phyloP scores from a whole-genome alignment of 257 asterid genomes.

The Scutellaria minor region DNA sequence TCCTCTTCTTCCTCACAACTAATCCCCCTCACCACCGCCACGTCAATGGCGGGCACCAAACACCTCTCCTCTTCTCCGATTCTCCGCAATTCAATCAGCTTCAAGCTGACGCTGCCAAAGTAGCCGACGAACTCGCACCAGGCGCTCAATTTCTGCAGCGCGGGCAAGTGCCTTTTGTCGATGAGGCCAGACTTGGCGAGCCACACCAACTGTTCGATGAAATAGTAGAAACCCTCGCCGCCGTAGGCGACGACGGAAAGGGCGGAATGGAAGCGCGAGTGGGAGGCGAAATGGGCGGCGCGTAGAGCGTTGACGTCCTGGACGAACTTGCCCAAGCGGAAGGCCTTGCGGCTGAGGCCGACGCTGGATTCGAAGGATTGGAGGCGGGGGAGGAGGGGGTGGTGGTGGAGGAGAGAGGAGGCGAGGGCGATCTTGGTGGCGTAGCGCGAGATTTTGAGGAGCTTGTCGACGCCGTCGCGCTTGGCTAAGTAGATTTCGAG shows the following conservation, averaged over 20 bases:
- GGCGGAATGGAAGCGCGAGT: slow-evolving; percentile 36
- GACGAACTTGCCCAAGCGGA: slow-evolving; percentile 89
- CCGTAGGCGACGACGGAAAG: slow-evolving; percentile 62
- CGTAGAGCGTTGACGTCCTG: slow-evolving; percentile 85
- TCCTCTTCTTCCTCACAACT: slow-evolving; percentile 53
- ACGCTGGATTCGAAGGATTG: slow-evolving; percentile 85
- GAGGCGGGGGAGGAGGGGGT: slow-evolving; percentile 54
- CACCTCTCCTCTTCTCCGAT: slow-evolving; percentile 60
- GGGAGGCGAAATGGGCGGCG: slow-evolving; percentile 30
- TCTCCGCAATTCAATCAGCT: slow-evolving; percentile 57
- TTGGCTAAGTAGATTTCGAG: slow-evolving; percentile 81
- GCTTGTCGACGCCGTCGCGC: slow-evolving; percentile 92
- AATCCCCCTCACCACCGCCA: slow-evolving; percentile 51
- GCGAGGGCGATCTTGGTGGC: slow-evolving; percentile 80
- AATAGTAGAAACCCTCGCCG: slow-evolving; percentile 87
- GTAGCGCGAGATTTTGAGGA: slow-evolving; percentile 85
- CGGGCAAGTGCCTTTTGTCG: slow-evolving; percentile 52
- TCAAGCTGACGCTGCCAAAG: slow-evolving; percentile 81
- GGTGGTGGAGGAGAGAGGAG: slow-evolving; percentile 49
- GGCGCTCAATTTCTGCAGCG: slow-evolving; percentile 72
- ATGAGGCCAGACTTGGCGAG: slow-evolving; percentile 74
- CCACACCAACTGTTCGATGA: slow-evolving; percentile 91
- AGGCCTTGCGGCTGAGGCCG: slow-evolving; percentile 91
- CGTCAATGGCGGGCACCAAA: slow-evolving; percentile 54
- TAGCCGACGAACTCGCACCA: slow-evolving; percentile 88